Evolutionary conservation across 345 rosid species (phyloP).

Genomic region (Orychophragmus violaceus): DNA sequence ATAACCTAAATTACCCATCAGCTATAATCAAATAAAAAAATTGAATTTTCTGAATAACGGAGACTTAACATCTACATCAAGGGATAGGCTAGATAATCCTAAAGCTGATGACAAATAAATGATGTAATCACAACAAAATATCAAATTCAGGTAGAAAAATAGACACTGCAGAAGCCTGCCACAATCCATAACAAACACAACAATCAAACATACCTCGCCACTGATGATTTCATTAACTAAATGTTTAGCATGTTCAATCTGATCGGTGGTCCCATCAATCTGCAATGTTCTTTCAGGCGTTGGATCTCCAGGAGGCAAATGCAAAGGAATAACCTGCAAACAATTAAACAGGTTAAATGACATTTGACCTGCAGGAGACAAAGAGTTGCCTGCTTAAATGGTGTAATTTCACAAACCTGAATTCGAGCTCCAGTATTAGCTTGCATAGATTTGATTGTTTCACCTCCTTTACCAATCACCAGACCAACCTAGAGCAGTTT

Average conservation of each 20-base stretch:
- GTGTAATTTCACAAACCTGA: conserved; percentile 51
- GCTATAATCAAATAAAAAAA: not conserved
- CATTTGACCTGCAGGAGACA: not conserved
- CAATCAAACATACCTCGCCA: conserved; percentile 72
- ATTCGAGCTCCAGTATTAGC: conserved; percentile 86
- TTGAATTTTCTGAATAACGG: not conserved
- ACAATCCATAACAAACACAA: conserved; percentile 23
- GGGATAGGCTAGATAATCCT: not conserved
- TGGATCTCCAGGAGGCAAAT: conserved; percentile 90
- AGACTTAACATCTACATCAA: not conserved
- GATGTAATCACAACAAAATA: conserved; percentile 10
- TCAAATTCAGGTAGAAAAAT: conserved; percentile 2
- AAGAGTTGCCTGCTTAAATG: not conserved
- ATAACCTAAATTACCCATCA: not conserved
- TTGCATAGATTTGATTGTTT: conserved; percentile 96
- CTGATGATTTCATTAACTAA: conserved; percentile 90
- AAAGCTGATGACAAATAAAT: not conserved
- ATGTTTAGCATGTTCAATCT: conserved; percentile 82
- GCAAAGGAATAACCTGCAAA: conserved; percentile 87
- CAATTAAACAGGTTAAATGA: not conserved
- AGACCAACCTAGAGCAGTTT: conserved; percentile 76
- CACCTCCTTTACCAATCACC: conserved; percentile 99
- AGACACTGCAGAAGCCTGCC: conserved; percentile 25
- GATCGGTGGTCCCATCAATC: conserved; percentile 88
- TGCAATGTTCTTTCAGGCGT: conserved; percentile 71